These are phyloP conservation scores for Mrakia hoshinonis DNA, from an alignment of 768 basidiomycete genomes.

Conservation along the genomic window DNA sequence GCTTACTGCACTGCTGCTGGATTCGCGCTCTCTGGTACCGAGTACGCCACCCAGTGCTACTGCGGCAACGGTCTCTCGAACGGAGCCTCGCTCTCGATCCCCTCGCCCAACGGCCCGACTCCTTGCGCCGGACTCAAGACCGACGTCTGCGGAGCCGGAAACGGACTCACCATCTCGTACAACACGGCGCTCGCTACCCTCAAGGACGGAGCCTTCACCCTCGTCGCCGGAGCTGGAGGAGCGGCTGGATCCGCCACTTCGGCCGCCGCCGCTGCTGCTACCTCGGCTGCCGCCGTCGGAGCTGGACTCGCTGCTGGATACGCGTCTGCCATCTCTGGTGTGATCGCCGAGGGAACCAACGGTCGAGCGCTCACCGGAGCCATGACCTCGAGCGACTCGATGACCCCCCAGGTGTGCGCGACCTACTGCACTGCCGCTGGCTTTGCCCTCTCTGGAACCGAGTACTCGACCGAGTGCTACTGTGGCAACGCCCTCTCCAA, in stretches of 20 bases:
- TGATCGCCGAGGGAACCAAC: slow-evolving; percentile 13
- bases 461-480: slow-evolving; percentile 33
- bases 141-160: background rate
- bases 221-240: background rate
- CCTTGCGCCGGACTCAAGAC: slow-evolving; percentile 14
- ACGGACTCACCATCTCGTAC: slow-evolving; percentile 16
- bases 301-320: slow-evolving; percentile 1
- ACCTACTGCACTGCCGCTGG: slow-evolving; percentile 32
- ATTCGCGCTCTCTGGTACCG: slow-evolving; percentile 32
- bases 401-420: slow-evolving; percentile 33
- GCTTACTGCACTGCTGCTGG: slow-evolving; percentile 32
- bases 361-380: slow-evolving; percentile 33
- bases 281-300: background rate
- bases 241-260: background rate
- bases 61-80: slow-evolving; percentile 2
- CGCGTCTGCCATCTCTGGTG: background rate
- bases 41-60: slow-evolving; percentile 31
- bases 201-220: slow-evolving; percentile 3
- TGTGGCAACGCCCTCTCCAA: slow-evolving; percentile 52
- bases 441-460: slow-evolving; percentile 32
- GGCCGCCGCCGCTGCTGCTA: slow-evolving; percentile 3
- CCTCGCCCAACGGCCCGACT: slow-evolving; percentile 14
- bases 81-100: slow-evolving; percentile 9
- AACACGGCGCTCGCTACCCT: background rate
- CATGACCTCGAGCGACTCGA: slow-evolving; percentile 18